phyloP scores from a whole-genome alignment of 2,329 filamentous ascomycete species.

The Talaromyces albobiverticillius region DNA sequence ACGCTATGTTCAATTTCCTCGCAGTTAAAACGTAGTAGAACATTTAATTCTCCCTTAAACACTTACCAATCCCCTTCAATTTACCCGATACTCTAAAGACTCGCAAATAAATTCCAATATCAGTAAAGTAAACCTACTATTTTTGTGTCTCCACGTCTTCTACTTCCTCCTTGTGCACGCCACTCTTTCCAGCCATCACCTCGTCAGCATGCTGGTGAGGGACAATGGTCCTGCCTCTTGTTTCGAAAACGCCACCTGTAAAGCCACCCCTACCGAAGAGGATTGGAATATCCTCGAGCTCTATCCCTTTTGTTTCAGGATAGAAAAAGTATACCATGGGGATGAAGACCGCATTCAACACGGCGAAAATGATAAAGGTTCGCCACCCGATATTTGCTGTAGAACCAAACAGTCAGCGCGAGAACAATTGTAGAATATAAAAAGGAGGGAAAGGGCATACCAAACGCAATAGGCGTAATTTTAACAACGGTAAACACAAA shows the following conservation, averaged over 20 bases:
- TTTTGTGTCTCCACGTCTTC: neutral
- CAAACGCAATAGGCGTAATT: constrained; percentile 23
- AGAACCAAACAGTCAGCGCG: neutral
- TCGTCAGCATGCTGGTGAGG: constrained; percentile 1
- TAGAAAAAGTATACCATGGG: constrained; percentile 63
- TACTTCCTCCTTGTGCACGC: constrained; percentile 24
- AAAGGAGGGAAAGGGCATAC: neutral
- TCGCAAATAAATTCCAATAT: too few relatives aligned
- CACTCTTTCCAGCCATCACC: constrained; percentile 40
- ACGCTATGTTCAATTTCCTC: too few relatives aligned
- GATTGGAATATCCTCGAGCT: constrained; percentile 62
- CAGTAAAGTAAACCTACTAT: neutral
- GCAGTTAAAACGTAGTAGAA: too few relatives aligned
- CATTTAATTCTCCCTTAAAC: too few relatives aligned
- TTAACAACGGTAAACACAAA: constrained; percentile 32
- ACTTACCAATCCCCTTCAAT: too few relatives aligned
- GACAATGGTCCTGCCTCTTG: constrained; percentile 22
- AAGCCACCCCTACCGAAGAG: constrained; percentile 38
- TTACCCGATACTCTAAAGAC: too few relatives aligned
- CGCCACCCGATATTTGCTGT: constrained; percentile 32
- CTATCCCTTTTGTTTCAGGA: constrained; percentile 63
- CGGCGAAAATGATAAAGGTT: constrained; percentile 30
- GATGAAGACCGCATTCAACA: constrained; percentile 27
- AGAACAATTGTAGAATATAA: neutral
- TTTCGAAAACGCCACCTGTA: constrained; percentile 35